Percentiles rank a stretch among this genome's conserved stretches.
Conservation (phyloP, 441 rosid species). For the Croton setiger region DNA sequence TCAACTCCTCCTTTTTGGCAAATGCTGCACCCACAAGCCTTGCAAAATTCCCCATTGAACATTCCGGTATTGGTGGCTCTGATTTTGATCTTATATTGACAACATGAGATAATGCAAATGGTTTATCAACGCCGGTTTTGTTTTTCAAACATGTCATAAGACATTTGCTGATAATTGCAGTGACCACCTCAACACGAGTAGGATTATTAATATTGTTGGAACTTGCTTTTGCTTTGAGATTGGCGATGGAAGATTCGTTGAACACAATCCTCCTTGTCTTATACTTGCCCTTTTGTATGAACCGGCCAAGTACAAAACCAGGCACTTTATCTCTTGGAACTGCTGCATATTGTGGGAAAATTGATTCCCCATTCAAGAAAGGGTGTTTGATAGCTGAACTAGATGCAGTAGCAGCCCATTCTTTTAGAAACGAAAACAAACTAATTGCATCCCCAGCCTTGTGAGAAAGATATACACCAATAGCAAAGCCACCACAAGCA, state of each 20-base stretch:
- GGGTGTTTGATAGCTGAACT: conserved; percentile 1
- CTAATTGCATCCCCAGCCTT: conserved; percentile 23
- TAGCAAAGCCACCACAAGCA: not conserved
- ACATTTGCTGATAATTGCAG: not conserved
- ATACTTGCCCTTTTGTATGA: not conserved
- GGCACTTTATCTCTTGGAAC: not conserved
- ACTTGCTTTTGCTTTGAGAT: conserved; percentile 7
- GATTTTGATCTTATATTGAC: conserved; percentile 22
- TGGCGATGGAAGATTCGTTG: not conserved
- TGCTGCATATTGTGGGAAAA: conserved; percentile 13
- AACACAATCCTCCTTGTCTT: conserved; percentile 17
- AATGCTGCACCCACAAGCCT: not conserved
- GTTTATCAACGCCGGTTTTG: conserved; percentile 2
- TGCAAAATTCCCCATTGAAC: conserved; percentile 24
- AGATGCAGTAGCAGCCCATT: conserved; percentile 25
- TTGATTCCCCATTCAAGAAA: conserved; percentile 3
- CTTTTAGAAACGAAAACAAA: conserved; percentile 14
- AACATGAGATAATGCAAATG: conserved; percentile 17
- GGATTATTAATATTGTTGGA: not conserved
- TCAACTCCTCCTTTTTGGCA: not conserved
- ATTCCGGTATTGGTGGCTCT: conserved; percentile 16
- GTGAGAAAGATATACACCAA: conserved; percentile 24
- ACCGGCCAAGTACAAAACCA: not conserved
- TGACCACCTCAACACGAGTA: conserved; percentile 13
- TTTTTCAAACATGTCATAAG: not conserved